Conservation (phyloP, 2,329 filamentous ascomycete genomes). For the Scedosporium dehoogii region DNA sequence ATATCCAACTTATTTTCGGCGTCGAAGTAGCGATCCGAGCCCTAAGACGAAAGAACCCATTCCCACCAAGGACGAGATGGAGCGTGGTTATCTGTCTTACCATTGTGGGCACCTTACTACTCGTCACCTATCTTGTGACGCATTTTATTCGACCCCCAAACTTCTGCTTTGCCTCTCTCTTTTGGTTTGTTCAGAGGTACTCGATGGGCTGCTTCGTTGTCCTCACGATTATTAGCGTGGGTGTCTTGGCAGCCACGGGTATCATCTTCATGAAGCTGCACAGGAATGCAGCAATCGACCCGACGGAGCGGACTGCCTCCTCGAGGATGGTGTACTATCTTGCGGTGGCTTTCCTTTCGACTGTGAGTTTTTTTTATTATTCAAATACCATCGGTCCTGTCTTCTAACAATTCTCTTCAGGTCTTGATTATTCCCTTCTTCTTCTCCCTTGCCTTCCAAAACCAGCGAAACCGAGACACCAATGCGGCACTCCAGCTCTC, state of each 20-base stretch:
- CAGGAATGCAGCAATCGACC: slow-evolving; percentile 42
- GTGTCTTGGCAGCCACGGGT: slow-evolving; percentile 39
- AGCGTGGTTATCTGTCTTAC: slow-evolving; percentile 44
- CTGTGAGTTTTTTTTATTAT: slow-evolving; percentile 32
- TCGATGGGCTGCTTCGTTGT: slow-evolving; percentile 46
- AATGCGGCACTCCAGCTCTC: slow-evolving; percentile 38
- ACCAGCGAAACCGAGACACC: slow-evolving; percentile 8
- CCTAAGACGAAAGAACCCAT: slow-evolving; percentile 39
- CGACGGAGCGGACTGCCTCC: slow-evolving; percentile 50
- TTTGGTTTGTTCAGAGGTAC: slow-evolving; percentile 57
- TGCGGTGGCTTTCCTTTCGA: slow-evolving; percentile 43
- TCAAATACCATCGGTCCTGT: not conserved
- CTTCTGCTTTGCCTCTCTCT: slow-evolving; percentile 56
- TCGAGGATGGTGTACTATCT: slow-evolving; percentile 64
- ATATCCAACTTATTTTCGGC: slow-evolving; percentile 55
- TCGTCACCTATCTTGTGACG: slow-evolving; percentile 50
- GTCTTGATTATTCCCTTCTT: slow-evolving; percentile 55
- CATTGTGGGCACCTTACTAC: slow-evolving; percentile 36
- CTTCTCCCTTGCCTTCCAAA: slow-evolving; percentile 39
- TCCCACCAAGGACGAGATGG: slow-evolving; percentile 50
- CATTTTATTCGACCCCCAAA: slow-evolving; percentile 43
- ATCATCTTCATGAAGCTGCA: slow-evolving; percentile 49
- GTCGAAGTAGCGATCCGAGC: slow-evolving; percentile 50
- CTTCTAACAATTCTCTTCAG: slow-evolving; percentile 20
- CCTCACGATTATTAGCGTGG: slow-evolving; percentile 37